phyloP scores from a whole-genome alignment of 768 basidiomycete species.

The Leccinum truebloodii region DNA sequence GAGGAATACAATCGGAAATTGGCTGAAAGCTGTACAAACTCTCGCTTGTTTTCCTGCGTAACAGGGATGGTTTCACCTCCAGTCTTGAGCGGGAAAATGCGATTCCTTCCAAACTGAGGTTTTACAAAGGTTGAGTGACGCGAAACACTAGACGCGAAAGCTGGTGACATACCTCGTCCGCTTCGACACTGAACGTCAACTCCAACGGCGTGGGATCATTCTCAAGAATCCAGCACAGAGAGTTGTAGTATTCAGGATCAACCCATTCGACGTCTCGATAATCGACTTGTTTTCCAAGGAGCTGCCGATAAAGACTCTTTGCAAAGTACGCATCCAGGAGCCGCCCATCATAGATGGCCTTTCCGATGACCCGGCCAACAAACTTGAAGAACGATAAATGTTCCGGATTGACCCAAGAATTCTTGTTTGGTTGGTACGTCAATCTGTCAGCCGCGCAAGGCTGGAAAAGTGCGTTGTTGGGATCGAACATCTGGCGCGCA shows the following conservation, averaged over 20 bases:
- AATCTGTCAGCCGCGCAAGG: constrained; percentile 93
- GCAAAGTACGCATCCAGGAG: constrained; percentile 98
- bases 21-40: constrained; percentile 94
- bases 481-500: constrained; percentile 98
- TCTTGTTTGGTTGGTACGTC: constrained; percentile 95
- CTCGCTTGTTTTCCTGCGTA: constrained; percentile 94
- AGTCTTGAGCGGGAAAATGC: constrained; percentile 84
- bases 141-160: neutral
- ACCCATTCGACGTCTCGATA: constrained; percentile 97
- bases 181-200: constrained; percentile 93
- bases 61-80: constrained; percentile 83
- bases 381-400: constrained; percentile 99
- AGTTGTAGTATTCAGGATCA: constrained; percentile 98
- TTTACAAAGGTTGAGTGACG: constrained; percentile 3
- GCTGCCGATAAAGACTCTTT: constrained; percentile 92
- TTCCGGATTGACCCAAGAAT: constrained; percentile 92
- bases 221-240: constrained; percentile 96
- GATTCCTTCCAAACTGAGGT: constrained; percentile 85
- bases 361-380: constrained; percentile 95
- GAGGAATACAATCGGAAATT: constrained; percentile 92
- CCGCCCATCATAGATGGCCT: constrained; percentile 95
- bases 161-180: constrained; percentile 66
- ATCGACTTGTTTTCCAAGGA: constrained; percentile 92
- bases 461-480: constrained; percentile 97
- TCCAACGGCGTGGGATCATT: constrained; percentile 89